A percentile compares a stretch with the other conserved stretches of the same genome.
Evolutionary conservation across 345 rosid species (phyloP).

Genomic region (Brassica juncea): DNA sequence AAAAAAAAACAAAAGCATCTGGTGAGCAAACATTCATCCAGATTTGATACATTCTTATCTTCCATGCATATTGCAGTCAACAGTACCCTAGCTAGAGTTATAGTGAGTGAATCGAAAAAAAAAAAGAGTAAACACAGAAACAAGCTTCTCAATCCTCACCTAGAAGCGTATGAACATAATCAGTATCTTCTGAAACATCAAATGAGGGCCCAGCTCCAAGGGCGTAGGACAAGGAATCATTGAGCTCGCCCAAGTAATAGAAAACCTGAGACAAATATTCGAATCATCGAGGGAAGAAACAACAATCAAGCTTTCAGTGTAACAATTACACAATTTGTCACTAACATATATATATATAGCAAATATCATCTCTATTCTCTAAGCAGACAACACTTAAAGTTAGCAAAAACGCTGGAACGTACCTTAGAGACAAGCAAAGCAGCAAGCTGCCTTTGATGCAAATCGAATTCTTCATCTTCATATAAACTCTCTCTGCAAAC

Average conservation of each 20-base stretch:
- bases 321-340: constrained; percentile 4
- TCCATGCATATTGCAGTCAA: constrained; percentile 5
- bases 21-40: not conserved
- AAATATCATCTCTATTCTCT: not conserved
- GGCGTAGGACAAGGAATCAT: constrained; percentile 95
- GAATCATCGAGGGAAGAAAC: not conserved
- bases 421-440: constrained; percentile 95
- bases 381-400: not conserved
- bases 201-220: constrained; percentile 94
- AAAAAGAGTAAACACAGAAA: constrained; percentile 34
- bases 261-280: constrained; percentile 58
- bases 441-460: constrained; percentile 90
- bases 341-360: not conserved
- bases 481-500: constrained; percentile 80
- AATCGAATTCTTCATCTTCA: constrained; percentile 95
- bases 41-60: constrained; percentile 5
- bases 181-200: constrained; percentile 95
- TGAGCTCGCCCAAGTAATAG: constrained; percentile 92
- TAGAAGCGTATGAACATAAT: constrained; percentile 88
- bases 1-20: constrained; percentile 24
- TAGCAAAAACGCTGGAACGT: not conserved
- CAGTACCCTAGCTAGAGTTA: not conserved
- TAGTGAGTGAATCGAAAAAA: constrained; percentile 32
- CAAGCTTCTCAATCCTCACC: constrained; percentile 52
- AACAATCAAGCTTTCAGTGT: not conserved